Conservation (phyloP, 83 land plant genomes). For the Thuja plicata region DNA sequence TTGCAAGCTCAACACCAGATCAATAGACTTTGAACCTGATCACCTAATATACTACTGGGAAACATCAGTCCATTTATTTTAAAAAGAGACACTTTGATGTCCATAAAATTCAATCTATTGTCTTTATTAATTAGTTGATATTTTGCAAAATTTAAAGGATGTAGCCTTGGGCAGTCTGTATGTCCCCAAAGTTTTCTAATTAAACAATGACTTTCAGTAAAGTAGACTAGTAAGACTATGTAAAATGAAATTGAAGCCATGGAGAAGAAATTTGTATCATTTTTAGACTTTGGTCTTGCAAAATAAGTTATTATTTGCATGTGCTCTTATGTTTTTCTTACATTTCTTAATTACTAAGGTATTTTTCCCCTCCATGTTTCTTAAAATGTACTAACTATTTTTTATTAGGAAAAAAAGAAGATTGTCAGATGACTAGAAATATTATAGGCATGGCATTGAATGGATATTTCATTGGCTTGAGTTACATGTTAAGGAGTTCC, state of each 20-base stretch:
- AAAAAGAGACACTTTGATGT: not conserved
- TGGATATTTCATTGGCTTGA: no score
- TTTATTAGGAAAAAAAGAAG: no score
- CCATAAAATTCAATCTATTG: not conserved
- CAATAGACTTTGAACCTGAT: no score
- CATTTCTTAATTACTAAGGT: not conserved
- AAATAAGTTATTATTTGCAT: not conserved
- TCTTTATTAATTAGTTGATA: not conserved
- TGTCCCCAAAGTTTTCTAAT: not conserved
- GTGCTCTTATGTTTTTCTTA: not conserved
- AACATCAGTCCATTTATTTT: not conserved
- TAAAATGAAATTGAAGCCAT: no score
- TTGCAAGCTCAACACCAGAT: no score
- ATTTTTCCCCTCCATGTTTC: no score
- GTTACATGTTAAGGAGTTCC: no score
- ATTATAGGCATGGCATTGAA: no score
- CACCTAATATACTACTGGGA: not conserved
- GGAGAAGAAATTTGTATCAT: no score
- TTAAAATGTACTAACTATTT: no score
- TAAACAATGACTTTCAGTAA: not conserved
- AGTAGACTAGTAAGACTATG: not conserved
- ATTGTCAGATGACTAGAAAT: no score
- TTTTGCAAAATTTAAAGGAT: not conserved
- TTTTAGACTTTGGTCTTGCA: not conserved
- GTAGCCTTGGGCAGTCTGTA: not conserved